Evolutionary conservation across 176 grass and related monocot genomes (phyloP), one percentile per base, ranked within the genome.

Genomic region (Cenchrus americanus): DNA sequence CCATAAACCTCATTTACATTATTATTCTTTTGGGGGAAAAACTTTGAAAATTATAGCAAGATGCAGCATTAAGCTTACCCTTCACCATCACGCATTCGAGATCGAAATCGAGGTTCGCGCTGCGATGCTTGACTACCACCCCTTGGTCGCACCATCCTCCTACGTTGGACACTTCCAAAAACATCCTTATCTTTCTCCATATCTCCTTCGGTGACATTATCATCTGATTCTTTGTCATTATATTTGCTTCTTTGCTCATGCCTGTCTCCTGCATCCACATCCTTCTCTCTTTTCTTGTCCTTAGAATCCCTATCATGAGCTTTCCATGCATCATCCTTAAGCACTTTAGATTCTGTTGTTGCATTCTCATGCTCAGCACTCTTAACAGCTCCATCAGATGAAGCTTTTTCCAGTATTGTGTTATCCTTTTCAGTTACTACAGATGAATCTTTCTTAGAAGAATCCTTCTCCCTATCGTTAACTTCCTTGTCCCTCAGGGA

Each of bases 131-230:
- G 91, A 82, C 89, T 67, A 80, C 84, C 88, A 42, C 83, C 92
- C 70, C 88, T 94, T 30, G 94, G 59, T 42, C 86, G 79, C 9
- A 85, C 65, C 84, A 94, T 86, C 47, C 88, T 92, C 84, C 76
- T 87, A 42, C 88, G 76, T 63, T 93, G 92, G 21, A 90, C 73
- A 81, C 80, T 90, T 84, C 88, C 87, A 86, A 93, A 94, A 61
- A 37, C 76, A 69, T 94, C 92, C 77, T 98, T 93, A 47, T 95
- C 92, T 82, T 98, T 98, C 62, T 98, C 96, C 57, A 66, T 71
- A 86, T 95, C 96, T 21, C 79, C 92, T 78, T 87, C 89, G 40
- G 79, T 68, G 55, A 77, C 85, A 62, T 80, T 86, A 76, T 98
- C 96, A 75, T 89, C 93, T 43, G 76, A 91, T 75, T 98, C 91